phyloP scores from a whole-genome alignment of 2,329 filamentous ascomycete species.

The Podosphaera fusca region DNA sequence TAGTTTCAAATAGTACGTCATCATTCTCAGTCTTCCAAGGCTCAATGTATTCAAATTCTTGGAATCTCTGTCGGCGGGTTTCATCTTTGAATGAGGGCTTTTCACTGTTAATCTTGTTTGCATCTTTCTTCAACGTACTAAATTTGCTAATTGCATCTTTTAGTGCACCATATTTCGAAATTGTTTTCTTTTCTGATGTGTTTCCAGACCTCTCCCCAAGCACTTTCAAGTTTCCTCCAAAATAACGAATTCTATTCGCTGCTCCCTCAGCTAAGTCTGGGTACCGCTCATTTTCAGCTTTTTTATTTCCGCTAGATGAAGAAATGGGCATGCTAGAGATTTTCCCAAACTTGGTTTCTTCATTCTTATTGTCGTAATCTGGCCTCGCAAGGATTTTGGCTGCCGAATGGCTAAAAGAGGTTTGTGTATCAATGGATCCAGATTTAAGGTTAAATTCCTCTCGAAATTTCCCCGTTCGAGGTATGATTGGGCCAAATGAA shows the following conservation, averaged over 20 bases:
- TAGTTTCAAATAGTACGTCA: background rate
- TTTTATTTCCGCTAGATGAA: constrained; percentile 5
- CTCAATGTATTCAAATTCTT: constrained; percentile 12
- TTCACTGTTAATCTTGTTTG: constrained; percentile 5
- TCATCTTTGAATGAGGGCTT: constrained; percentile 6
- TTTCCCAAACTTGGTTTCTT: constrained; percentile 6
- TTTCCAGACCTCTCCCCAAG: constrained; percentile 1
- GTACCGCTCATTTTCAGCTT: constrained; percentile 5
- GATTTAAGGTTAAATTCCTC: constrained; percentile 12
- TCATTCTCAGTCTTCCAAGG: constrained; percentile 9
- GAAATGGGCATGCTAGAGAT: constrained; percentile 8
- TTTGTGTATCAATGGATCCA: background rate
- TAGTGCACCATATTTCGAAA: constrained; percentile 2
- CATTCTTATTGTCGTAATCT: constrained; percentile 9
- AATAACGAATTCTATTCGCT: constrained; percentile 4
- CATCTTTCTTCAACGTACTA: background rate
- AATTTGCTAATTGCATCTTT: constrained; percentile 8
- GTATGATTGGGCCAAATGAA: constrained; percentile 7
- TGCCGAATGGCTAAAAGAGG: constrained; percentile 5
- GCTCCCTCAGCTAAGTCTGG: constrained; percentile 4
- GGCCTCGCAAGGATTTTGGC: constrained; percentile 6
- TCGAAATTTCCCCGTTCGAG: constrained; percentile 13
- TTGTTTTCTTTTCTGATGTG: constrained; percentile 2
- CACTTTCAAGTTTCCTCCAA: constrained; percentile 1
- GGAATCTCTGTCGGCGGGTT: constrained; percentile 8